phyloP scores from a whole-genome alignment of 1,284 basidiomycete species.

The Leccinum laetum region DNA sequence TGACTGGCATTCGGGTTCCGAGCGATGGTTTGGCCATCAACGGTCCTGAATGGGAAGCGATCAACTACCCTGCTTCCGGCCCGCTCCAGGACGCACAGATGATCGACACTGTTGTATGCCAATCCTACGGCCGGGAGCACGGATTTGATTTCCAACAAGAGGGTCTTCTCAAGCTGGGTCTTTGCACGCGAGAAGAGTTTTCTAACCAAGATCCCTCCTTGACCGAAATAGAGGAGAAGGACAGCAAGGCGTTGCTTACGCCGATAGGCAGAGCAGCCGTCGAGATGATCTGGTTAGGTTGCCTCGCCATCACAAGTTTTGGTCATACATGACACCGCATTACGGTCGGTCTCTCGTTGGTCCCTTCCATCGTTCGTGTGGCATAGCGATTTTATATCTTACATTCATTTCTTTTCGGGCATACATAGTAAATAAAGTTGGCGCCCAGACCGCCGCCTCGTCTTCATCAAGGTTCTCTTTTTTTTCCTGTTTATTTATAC shows the following conservation, averaged over 20 bases:
- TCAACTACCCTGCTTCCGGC: slow-evolving; percentile 23
- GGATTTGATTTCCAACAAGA: slow-evolving; percentile 73
- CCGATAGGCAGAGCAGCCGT: slow-evolving; percentile 73
- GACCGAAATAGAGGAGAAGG: slow-evolving; percentile 40
- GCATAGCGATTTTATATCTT: slow-evolving; percentile 6
- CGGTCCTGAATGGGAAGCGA: slow-evolving; percentile 60
- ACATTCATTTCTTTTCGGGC: slow-evolving; percentile 2
- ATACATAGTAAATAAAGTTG: slow-evolving; percentile 1
- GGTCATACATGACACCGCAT: slow-evolving; percentile 27
- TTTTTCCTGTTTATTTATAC: slow-evolving; percentile 7
- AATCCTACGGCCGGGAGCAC: slow-evolving; percentile 58
- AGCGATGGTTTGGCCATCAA: slow-evolving; percentile 66
- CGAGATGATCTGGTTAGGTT: slow-evolving; percentile 83
- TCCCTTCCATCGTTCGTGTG: slow-evolving; percentile 11
- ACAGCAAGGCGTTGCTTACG: slow-evolving; percentile 47
- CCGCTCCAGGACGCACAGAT: slow-evolving; percentile 12
- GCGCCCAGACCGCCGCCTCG: slow-evolving; percentile 1
- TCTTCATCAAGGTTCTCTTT: neutral
- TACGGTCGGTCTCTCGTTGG: neutral
- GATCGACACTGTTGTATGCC: slow-evolving; percentile 52
- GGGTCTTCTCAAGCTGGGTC: slow-evolving; percentile 64
- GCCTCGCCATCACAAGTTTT: slow-evolving; percentile 75
- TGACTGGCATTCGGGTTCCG: slow-evolving; percentile 75
- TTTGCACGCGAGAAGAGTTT: slow-evolving; percentile 41
- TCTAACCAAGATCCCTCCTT: slow-evolving; percentile 19